Percentiles rank a stretch among this genome's conserved stretches.
Evolutionary conservation across 2,329 filamentous ascomycete genomes (phyloP).

Genomic region (Claviceps sp.): DNA sequence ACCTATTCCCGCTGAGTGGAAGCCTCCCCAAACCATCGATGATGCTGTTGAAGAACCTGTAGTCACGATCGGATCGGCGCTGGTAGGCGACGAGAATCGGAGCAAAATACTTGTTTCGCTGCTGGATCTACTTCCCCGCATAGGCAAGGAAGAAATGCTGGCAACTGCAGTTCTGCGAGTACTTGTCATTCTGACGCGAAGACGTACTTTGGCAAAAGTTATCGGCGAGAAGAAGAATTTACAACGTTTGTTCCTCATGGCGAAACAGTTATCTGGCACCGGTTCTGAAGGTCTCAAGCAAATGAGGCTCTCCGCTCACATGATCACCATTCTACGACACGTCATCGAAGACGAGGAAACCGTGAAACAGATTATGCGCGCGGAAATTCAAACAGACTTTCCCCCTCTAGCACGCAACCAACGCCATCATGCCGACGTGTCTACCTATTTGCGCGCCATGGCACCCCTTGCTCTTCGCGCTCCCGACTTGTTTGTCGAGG

Average conservation of each 20-base stretch:
- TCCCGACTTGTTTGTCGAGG: slow-evolving; percentile 74
- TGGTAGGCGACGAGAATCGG: slow-evolving; percentile 47
- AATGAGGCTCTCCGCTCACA: slow-evolving; percentile 40
- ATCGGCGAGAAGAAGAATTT: slow-evolving; percentile 83
- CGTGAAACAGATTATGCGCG: slow-evolving; percentile 80
- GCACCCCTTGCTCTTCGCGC: slow-evolving; percentile 69
- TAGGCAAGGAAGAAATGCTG: slow-evolving; percentile 76
- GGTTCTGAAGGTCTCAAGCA: slow-evolving; percentile 59
- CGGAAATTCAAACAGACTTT: slow-evolving; percentile 72
- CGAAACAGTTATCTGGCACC: slow-evolving; percentile 74
- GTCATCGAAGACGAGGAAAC: slow-evolving; percentile 89
- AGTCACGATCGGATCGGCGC: slow-evolving; percentile 46
- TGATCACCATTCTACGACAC: slow-evolving; percentile 81
- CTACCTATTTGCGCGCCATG: slow-evolving; percentile 60
- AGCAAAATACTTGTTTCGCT: slow-evolving; percentile 59
- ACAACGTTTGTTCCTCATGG: slow-evolving; percentile 84
- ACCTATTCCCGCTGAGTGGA: slow-evolving; percentile 63
- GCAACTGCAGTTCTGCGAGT: slow-evolving; percentile 74
- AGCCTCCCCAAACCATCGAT: slow-evolving; percentile 35
- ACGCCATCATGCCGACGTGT: slow-evolving; percentile 50
- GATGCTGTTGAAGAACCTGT: slow-evolving; percentile 38
- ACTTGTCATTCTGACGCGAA: slow-evolving; percentile 75
- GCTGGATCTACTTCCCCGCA: slow-evolving; percentile 70
- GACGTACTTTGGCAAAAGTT: slow-evolving; percentile 56
- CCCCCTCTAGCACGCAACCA: slow-evolving; percentile 37